Conservation (phyloP, 352 stramenopile species). For the Globisporangium perplexum region DNA sequence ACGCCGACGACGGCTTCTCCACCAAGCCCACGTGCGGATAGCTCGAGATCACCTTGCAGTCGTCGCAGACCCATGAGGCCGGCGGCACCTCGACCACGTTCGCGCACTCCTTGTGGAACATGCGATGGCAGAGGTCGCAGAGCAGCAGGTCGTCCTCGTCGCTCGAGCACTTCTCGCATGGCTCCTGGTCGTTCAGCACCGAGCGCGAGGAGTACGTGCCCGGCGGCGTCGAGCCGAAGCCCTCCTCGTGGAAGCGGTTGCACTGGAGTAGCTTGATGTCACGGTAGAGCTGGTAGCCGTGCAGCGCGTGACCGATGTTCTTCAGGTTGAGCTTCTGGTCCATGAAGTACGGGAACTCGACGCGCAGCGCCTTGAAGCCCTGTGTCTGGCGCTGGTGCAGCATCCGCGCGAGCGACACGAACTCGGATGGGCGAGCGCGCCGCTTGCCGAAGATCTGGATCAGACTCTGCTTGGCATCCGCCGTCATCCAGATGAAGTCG, state of each 20-base stretch:
- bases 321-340: constrained; percentile 74
- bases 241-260: constrained; percentile 67
- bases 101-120: constrained; percentile 82
- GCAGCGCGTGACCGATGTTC: constrained; percentile 77
- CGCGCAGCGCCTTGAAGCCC: constrained; percentile 76
- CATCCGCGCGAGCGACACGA: constrained; percentile 53
- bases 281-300: constrained; percentile 77
- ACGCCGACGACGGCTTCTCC: constrained; percentile 1
- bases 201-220: constrained; percentile 60
- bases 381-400: constrained; percentile 72
- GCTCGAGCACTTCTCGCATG: constrained; percentile 61
- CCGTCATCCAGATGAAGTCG: constrained; percentile 80
- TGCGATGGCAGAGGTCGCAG: constrained; percentile 77
- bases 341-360: constrained; percentile 80
- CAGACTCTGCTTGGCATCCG: constrained; percentile 70
- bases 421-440: constrained; percentile 62
- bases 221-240: constrained; percentile 47
- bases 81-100: constrained; percentile 73
- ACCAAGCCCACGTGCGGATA: constrained; percentile 52
- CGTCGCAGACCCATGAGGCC: constrained; percentile 71
- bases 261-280: constrained; percentile 79
- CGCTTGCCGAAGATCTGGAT: constrained; percentile 83
- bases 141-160: constrained; percentile 71
- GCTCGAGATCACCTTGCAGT: constrained; percentile 65
- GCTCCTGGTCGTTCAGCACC: constrained; percentile 70